Base-by-base conservation (phyloP, 768 basidiomycete species). In the Gyrodon lividus region DNA sequence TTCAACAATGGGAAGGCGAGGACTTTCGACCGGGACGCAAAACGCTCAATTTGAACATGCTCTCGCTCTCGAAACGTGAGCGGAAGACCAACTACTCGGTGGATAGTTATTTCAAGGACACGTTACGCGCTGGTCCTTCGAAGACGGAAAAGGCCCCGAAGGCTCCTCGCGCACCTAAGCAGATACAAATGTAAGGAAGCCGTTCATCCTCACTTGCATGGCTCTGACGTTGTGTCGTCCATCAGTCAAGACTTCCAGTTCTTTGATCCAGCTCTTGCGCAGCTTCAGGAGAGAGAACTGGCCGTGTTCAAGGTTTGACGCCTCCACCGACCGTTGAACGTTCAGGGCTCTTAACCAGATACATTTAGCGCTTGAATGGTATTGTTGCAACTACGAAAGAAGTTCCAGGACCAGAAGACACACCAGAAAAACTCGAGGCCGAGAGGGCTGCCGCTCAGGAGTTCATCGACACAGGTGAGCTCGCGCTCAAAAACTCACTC, bases 1-100 rank as follows among this genome's bases (percentile, higher is more conserved):
- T 93, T 28, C 90, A 94, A 58, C 89, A 91, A 60, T 97, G 94
- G 94, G 94, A 98, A 61, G 94, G 94, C 30, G 92, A 97, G 68
- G 92, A 96, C 62, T 98, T 93, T 70, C 76, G 87, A 23, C 66
- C 80, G 16, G 90, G 88, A 72, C 82, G 84, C 64, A 90, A 90
- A 68, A 56, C 72, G 2, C 76, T 91, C 43, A 85, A 83, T 60
- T 77, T 92, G 63, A 89, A 87, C 58, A 81, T 92, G 56, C 75
- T 92, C 4, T 90, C 94, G 23, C 77, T 96, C 17, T 92, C 91
- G 34, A 98, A 98, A 74, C 84, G 96, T 4, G 93, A 95, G 68
- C 83, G 96, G 54, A 94, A 95, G 71, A 81, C 84, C 28, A 96
- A 95, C 63, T 98, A 97, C 69, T 94, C 92, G 0, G 89, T 98